A percentile compares a stretch with the other conserved stretches of the same genome.
Conservation (phyloP, 345 rosid genomes). For the Capsella bursapastoris region DNA sequence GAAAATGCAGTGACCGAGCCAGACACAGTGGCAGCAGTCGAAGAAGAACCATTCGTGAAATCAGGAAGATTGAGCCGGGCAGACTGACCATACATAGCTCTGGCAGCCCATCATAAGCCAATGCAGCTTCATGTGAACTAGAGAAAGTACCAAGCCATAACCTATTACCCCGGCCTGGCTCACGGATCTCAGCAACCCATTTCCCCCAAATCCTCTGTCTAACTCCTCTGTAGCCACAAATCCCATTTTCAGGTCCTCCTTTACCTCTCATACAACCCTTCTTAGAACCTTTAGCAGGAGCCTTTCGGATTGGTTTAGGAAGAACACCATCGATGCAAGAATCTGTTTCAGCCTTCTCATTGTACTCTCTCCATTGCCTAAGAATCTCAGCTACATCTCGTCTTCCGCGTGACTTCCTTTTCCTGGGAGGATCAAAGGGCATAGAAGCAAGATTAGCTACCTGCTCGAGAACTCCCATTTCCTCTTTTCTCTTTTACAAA, state of each 20-base stretch:
- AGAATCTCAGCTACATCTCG: conserved; percentile 60
- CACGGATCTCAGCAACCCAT: conserved; percentile 95
- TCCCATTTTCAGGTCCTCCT: conserved; percentile 83
- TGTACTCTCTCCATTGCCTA: conserved; percentile 66
- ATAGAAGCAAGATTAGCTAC: conserved; percentile 34
- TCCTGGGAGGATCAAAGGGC: conserved; percentile 47
- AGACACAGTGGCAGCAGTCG: conserved; percentile 36
- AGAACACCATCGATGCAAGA: conserved; percentile 19
- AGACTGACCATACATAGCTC: conserved; percentile 61
- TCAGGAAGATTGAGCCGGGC: conserved; percentile 70
- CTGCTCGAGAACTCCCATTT: conserved; percentile 42
- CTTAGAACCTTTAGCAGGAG: conserved; percentile 71
- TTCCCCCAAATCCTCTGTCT: conserved; percentile 95
- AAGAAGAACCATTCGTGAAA: conserved; percentile 13
- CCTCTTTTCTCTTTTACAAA: background rate
- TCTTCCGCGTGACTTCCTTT: conserved; percentile 50
- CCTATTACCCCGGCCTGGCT: conserved; percentile 65
- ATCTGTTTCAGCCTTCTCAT: conserved; percentile 45
- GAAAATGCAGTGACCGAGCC: conserved; percentile 45
- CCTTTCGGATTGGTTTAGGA: conserved; percentile 45
- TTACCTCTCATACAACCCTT: conserved; percentile 96
- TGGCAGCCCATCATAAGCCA: conserved; percentile 86
- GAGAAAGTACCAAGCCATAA: conserved; percentile 90
- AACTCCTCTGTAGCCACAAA: conserved; percentile 70
- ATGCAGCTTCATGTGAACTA: conserved; percentile 72